These are phyloP conservation scores for Laetiporus sulphureus DNA, from an alignment of 1,284 basidiomycete genomes.

Conservation along the genomic window DNA sequence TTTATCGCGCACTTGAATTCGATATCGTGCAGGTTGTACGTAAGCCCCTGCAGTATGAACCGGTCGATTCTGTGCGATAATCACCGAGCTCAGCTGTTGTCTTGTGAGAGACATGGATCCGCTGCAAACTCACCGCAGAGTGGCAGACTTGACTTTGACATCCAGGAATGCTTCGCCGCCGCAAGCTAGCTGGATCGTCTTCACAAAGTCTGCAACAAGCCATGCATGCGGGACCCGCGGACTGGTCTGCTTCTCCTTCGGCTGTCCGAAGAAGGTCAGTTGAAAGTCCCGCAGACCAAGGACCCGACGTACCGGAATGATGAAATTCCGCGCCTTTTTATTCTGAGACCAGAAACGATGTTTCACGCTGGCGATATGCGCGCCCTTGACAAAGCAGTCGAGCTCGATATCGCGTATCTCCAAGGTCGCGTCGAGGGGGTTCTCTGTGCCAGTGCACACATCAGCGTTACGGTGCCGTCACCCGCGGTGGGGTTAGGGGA, in stretches of 20 bases:
- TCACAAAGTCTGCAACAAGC: neutral
- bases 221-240: neutral
- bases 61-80: neutral
- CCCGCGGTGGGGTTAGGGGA: neutral
- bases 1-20: neutral
- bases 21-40: neutral
- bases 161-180: neutral
- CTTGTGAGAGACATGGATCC: neutral
- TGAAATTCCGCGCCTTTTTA: neutral
- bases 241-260: neutral
- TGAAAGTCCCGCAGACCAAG: neutral
- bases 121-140: neutral
- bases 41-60: neutral
- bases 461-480: neutral
- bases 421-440: neutral
- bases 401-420: neutral
- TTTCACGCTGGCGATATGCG: neutral
- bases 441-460: neutral
- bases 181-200: neutral
- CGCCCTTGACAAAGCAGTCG: neutral
- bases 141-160: neutral
- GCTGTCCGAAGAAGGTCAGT: neutral
- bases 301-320: neutral
- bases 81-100: neutral
- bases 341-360: neutral